A percentile compares a stretch with the other conserved stretches of the same genome.
Conservation (phyloP, 1,284 basidiomycete species). For the Butyriboletus appendiculatus region DNA sequence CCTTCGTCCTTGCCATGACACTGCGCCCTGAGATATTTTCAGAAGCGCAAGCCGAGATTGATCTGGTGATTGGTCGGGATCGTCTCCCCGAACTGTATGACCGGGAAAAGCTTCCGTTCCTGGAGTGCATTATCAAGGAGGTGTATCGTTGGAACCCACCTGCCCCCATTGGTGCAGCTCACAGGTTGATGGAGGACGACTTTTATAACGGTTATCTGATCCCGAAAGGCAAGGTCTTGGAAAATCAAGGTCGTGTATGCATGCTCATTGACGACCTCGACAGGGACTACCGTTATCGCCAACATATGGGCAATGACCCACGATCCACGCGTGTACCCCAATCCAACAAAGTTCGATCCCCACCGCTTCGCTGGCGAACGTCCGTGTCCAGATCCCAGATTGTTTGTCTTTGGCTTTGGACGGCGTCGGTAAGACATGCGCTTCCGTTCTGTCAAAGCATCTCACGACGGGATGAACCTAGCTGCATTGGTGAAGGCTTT, state of each 20-base stretch:
- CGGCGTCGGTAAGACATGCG: not conserved
- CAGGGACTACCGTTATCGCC: not conserved
- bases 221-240: not conserved
- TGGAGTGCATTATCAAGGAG: not conserved
- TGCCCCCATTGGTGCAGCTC: not conserved
- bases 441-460: not conserved
- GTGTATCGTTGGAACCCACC: not conserved
- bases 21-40: not conserved
- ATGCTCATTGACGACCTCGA: not conserved
- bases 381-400: not conserved
- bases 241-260: not conserved
- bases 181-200: not conserved
- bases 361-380: not conserved
- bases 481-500: not conserved
- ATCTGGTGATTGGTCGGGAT: not conserved
- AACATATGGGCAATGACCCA: not conserved
- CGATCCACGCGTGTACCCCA: not conserved
- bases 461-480: not conserved
- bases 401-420: not conserved
- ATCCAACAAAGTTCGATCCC: not conserved
- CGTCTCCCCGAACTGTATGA: not conserved
- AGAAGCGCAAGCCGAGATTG: not conserved
- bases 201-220: not conserved
- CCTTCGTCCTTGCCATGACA: not conserved
- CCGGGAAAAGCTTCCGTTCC: not conserved